Conservation (phyloP, 116 monocot genomes). For the Cymodocea nodosa region DNA sequence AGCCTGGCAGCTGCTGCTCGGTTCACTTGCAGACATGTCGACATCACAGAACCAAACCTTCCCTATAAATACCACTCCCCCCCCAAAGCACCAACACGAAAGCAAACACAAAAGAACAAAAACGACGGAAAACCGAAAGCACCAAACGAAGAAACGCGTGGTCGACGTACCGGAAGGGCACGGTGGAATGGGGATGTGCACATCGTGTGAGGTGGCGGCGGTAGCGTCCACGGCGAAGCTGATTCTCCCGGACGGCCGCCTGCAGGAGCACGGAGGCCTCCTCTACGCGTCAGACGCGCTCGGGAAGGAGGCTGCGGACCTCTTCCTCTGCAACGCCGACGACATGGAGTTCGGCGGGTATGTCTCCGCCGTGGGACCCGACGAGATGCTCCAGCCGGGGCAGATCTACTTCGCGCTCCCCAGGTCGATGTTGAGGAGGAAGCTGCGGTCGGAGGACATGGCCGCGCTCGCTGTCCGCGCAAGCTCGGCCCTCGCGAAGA, state of each 20-base stretch:
- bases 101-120: background rate
- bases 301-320: background rate
- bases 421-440: constrained; percentile 4
- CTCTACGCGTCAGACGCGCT: constrained; percentile 9
- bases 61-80: background rate
- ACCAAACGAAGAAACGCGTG: too few relatives aligned
- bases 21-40: background rate
- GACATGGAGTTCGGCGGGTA: constrained; percentile 11
- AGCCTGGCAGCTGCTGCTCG: too few relatives aligned
- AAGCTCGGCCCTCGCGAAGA: constrained; percentile 15
- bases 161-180: too few relatives aligned
- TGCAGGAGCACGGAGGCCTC: constrained; percentile 8
- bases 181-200: background rate
- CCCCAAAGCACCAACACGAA: background rate
- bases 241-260: constrained; percentile 13
- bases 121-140: background rate
- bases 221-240: constrained; percentile 17
- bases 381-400: constrained; percentile 17
- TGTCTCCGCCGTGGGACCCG: constrained; percentile 13
- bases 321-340: constrained; percentile 32
- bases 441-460: constrained; percentile 17
- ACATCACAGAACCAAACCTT: background rate
- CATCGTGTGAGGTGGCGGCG: constrained; percentile 1
- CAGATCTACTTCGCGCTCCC: constrained; percentile 37
- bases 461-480: constrained; percentile 30